A percentile compares a stretch with the other conserved stretches of the same genome.
These are phyloP conservation scores for Aristolochia contorta DNA, from an alignment of 164 flowering plant genomes.

Conservation along the genomic window DNA sequence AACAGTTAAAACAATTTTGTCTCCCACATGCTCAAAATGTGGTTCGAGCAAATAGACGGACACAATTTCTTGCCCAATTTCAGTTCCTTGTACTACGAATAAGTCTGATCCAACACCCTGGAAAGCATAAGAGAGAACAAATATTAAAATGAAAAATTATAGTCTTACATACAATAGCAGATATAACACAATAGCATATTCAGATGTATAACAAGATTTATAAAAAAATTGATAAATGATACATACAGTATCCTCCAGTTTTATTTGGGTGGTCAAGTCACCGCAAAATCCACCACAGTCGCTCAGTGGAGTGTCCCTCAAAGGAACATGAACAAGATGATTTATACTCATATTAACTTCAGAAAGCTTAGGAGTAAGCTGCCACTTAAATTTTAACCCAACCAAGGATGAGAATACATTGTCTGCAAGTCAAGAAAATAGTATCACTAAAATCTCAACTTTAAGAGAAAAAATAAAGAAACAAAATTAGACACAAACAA, in stretches of 20 bases:
- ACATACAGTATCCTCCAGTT: constrained; percentile 80
- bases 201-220: background rate
- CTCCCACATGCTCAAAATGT: constrained; percentile 41
- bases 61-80: constrained; percentile 78
- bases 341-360: constrained; percentile 42
- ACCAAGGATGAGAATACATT: constrained; percentile 90
- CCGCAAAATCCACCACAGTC: constrained; percentile 91
- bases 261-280: constrained; percentile 61
- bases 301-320: constrained; percentile 85
- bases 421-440: constrained; percentile 36
- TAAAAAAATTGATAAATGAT: background rate
- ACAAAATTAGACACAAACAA: too few relatives aligned
- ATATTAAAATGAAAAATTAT: background rate
- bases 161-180: background rate
- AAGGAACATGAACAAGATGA: constrained; percentile 83
- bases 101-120: constrained; percentile 83
- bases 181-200: background rate
- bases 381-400: constrained; percentile 82
- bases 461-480: too few relatives aligned
- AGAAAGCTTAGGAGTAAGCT: constrained; percentile 36
- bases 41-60: constrained; percentile 74
- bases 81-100: constrained; percentile 69
- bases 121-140: constrained; percentile 12
- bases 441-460: background rate
- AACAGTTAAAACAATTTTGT: constrained; percentile 71